Conservation (phyloP, 2,329 filamentous ascomycete genomes). For the Huntiella savannae region DNA sequence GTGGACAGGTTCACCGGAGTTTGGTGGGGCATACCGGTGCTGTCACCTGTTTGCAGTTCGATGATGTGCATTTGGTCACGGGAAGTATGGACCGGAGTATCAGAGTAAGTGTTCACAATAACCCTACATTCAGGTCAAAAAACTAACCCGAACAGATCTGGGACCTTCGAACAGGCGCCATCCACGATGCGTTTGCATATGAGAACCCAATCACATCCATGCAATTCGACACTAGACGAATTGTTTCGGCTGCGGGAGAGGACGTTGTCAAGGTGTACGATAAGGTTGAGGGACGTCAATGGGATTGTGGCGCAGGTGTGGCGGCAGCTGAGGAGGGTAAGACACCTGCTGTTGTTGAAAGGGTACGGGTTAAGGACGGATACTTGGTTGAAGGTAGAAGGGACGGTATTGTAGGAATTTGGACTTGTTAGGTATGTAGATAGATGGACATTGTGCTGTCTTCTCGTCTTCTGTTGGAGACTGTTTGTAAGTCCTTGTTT, state of each 20-base stretch:
- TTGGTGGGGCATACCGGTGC: slow-evolving; percentile 89
- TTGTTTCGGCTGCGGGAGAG: slow-evolving; percentile 78
- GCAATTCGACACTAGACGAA: slow-evolving; percentile 88
- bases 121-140: not conserved
- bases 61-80: slow-evolving; percentile 86
- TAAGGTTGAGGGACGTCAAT: slow-evolving; percentile 86
- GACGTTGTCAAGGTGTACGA: slow-evolving; percentile 96
- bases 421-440: slow-evolving; percentile 43
- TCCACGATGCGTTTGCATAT: slow-evolving; percentile 91
- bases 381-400: slow-evolving; percentile 80
- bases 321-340: slow-evolving; percentile 47
- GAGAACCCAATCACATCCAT: slow-evolving; percentile 81
- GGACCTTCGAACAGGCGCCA: slow-evolving; percentile 91
- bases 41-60: slow-evolving; percentile 87
- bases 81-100: slow-evolving; percentile 85
- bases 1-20: slow-evolving; percentile 90
- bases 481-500: too few species aligned
- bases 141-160: slow-evolving; percentile 51
- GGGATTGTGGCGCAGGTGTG: slow-evolving; percentile 82
- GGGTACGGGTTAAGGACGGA: slow-evolving; percentile 78
- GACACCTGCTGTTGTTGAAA: slow-evolving; percentile 49
- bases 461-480: too few species aligned
- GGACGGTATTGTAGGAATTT: slow-evolving; percentile 77
- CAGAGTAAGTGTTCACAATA: slow-evolving; percentile 43
- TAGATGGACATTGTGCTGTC: not conserved